A percentile compares a stretch with the other conserved stretches of the same genome.
Evolutionary conservation across 2,329 filamentous ascomycete species (phyloP).

Genomic region (Venturia aucupariae): DNA sequence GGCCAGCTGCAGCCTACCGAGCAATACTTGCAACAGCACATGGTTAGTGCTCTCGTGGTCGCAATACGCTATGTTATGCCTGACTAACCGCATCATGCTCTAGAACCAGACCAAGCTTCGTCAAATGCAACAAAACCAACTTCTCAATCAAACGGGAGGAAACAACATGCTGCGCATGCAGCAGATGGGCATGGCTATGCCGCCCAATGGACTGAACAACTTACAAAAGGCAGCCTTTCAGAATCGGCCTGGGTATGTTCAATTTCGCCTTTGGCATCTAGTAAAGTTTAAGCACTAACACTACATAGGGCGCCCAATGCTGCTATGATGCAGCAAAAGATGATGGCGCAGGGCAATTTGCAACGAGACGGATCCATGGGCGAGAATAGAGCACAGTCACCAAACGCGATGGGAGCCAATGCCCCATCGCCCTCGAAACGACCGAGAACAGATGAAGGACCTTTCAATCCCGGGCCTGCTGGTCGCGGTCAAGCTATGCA

Average conservation of each 20-base stretch:
- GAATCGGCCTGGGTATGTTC: neutral
- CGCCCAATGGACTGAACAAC: slow-evolving; percentile 39
- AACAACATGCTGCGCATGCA: slow-evolving; percentile 35
- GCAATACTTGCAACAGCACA: slow-evolving; percentile 72
- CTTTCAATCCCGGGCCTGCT: slow-evolving; percentile 72
- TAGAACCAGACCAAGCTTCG: slow-evolving; percentile 7
- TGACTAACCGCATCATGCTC: neutral
- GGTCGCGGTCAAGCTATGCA: slow-evolving; percentile 64
- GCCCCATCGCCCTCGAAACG: slow-evolving; percentile 89
- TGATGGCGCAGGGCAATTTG: slow-evolving; percentile 60
- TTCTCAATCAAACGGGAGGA: neutral
- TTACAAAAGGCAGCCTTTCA: slow-evolving; percentile 53
- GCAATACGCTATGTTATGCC: neutral
- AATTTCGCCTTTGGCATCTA: slow-evolving; percentile 12
- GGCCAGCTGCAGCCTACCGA: slow-evolving; percentile 19
- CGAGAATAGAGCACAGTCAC: slow-evolving; percentile 67
- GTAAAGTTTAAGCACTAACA: slow-evolving; percentile 35
- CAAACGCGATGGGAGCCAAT: slow-evolving; percentile 67
- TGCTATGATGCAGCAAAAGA: slow-evolving; percentile 59
- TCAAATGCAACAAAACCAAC: slow-evolving; percentile 50
- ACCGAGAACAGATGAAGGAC: slow-evolving; percentile 63
- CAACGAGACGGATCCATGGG: slow-evolving; percentile 85
- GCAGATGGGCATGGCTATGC: slow-evolving; percentile 48
- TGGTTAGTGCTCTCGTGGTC: slow-evolving; percentile 47
- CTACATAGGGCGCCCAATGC: slow-evolving; percentile 21